Percentiles rank a stretch among this genome's conserved stretches.
These are phyloP conservation scores for Pythium periplocum DNA, from an alignment of 352 stramenopile genomes.

Conservation along the genomic window DNA sequence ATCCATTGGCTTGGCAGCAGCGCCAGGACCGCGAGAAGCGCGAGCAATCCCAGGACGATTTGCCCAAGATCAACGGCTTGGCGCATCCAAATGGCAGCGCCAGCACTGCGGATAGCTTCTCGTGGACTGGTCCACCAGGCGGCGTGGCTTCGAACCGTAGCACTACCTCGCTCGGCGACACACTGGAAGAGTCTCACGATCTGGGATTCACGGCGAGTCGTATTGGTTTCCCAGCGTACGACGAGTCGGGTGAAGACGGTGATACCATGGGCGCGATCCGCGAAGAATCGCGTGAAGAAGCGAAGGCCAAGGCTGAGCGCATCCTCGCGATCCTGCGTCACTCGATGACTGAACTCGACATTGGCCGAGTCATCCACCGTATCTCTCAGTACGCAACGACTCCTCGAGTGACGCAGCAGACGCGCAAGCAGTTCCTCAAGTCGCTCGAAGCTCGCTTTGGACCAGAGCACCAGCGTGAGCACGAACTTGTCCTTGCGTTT, in stretches of 20 bases:
- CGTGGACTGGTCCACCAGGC: too few relatives aligned
- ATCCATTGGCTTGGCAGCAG: slow-evolving; percentile 9
- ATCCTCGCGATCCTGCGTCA: slow-evolving; percentile 75
- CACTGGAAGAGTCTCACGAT: slow-evolving; percentile 25
- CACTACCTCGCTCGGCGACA: too few relatives aligned
- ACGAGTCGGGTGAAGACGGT: slow-evolving; percentile 28
- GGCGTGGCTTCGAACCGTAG: too few relatives aligned
- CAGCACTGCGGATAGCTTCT: too few relatives aligned
- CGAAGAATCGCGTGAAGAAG: slow-evolving; percentile 61
- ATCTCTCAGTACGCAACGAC: slow-evolving; percentile 77
- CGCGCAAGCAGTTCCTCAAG: slow-evolving; percentile 72
- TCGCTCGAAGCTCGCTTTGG: slow-evolving; percentile 70
- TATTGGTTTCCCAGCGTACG: slow-evolving; percentile 65
- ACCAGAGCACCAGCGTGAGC: slow-evolving; percentile 47
- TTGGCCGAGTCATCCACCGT: slow-evolving; percentile 76
- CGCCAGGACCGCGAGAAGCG: slow-evolving; percentile 4
- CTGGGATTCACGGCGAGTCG: slow-evolving; percentile 66
- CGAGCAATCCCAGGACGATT: neutral
- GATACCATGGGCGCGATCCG: slow-evolving; percentile 33
- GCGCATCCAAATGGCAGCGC: too few relatives aligned
- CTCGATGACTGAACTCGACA: slow-evolving; percentile 81
- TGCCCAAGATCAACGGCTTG: too few relatives aligned
- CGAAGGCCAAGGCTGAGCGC: slow-evolving; percentile 65
- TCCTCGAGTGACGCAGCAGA: slow-evolving; percentile 63
- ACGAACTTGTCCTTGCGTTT: slow-evolving; percentile 69